Conservation (phyloP, 305 asterid species). For the Plantago coronopus region DNA sequence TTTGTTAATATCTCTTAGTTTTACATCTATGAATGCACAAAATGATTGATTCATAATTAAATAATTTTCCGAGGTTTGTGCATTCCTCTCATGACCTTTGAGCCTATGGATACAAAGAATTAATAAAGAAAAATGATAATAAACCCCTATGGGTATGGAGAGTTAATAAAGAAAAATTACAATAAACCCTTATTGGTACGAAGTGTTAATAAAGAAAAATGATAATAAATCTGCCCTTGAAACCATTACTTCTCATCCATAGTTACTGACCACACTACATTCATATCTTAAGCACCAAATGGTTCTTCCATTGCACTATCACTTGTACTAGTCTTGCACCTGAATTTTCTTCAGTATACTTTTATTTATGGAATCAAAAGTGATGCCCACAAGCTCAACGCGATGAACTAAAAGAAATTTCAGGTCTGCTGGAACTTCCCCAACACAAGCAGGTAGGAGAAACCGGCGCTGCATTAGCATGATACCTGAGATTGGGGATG, state of each 20-base stretch:
- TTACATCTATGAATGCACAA: constrained; percentile 2
- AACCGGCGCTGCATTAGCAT: constrained; percentile 71
- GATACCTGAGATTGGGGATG: constrained; percentile 93
- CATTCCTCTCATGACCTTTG: neutral
- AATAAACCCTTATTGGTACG: neutral
- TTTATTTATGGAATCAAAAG: neutral
- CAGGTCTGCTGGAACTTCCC: constrained; percentile 90
- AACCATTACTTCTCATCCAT: constrained; percentile 5
- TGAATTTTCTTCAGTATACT: constrained; percentile 12
- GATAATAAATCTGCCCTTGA: neutral
- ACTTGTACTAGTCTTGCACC: constrained; percentile 18
- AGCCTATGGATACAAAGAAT: neutral
- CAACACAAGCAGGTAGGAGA: constrained; percentile 66
- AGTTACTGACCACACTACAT: constrained; percentile 8
- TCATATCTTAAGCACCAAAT: constrained; percentile 10
- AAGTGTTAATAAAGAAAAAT: too few relatives aligned
- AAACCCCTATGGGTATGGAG: neutral
- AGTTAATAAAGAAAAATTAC: too few relatives aligned
- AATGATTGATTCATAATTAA: constrained; percentile 7
- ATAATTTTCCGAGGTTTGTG: constrained; percentile 3
- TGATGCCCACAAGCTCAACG: constrained; percentile 16
- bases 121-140: too few relatives aligned
- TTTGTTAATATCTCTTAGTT: neutral
- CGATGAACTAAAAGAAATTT: constrained; percentile 23
- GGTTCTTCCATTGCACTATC: constrained; percentile 11